Evolutionary conservation across 768 basidiomycete species (phyloP).

Genomic region (Russula earlei): DNA sequence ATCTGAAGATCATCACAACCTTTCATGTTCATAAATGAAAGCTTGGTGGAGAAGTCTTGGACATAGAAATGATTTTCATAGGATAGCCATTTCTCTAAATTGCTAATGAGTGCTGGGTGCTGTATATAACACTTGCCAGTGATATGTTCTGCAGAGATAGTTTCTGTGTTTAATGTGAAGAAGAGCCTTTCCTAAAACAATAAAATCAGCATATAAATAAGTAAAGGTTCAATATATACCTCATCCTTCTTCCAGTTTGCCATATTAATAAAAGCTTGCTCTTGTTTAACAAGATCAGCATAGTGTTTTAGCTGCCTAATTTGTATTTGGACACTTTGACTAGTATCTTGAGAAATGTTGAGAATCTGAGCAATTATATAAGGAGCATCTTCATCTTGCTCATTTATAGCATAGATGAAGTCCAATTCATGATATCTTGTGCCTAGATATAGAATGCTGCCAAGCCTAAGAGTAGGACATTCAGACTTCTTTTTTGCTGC

Average conservation of each 20-base stretch:
- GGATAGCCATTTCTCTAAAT: constrained; percentile 37
- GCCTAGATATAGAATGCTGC: constrained; percentile 35
- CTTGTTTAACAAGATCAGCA: constrained; percentile 29
- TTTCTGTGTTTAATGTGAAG: constrained; percentile 25
- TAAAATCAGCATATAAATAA: background rate
- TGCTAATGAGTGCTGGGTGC: constrained; percentile 26
- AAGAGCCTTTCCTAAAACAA: constrained; percentile 32
- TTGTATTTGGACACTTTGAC: constrained; percentile 24
- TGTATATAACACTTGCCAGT: constrained; percentile 49
- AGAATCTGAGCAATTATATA: constrained; percentile 51
- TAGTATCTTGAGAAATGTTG: constrained; percentile 27
- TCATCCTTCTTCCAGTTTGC: constrained; percentile 6
- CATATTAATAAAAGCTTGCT: background rate
- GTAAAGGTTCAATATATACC: background rate
- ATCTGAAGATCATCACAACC: background rate
- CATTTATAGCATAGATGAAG: constrained; percentile 44
- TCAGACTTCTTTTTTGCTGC: background rate
- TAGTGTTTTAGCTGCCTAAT: constrained; percentile 40
- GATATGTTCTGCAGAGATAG: constrained; percentile 30
- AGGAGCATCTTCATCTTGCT: constrained; percentile 24
- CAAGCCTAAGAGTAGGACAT: constrained; percentile 22
- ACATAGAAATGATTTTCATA: constrained; percentile 43
- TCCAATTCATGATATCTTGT: constrained; percentile 48
- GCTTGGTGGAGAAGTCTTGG: background rate
- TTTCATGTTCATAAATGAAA: background rate